Evolutionary conservation across 75 land plant species (phyloP), one percentile per base, ranked within the genome.

Genomic region (Selaginella moellendorffii): DNA sequence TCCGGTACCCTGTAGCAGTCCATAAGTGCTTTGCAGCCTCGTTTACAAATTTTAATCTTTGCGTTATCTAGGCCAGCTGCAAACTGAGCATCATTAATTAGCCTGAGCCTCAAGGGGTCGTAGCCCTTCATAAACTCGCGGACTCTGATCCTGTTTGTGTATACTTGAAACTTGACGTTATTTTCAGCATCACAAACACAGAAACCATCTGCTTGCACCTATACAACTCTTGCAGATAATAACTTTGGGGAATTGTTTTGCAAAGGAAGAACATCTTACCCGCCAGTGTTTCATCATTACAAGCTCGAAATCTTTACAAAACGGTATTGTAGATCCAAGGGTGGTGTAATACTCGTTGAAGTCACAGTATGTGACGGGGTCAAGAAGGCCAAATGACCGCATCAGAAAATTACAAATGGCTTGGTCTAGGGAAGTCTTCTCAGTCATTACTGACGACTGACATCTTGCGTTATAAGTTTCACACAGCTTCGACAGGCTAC

Each of bases 1-100:
- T 74, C 64, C 14, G 74, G 74, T 42, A 74, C 72, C 1, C 76
- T 52, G 20, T 64, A 74, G 8, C 63, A 46, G 52, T 74, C 76
- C 19, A 27, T 14, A 12, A 74, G 14, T 18, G 68, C 76, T 20
- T 51, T 31, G 9, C 69, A 54, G 12, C 64, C 67, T 20, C 46
- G 42, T 22, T 28, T 30, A 28, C 8, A 28, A 18, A 74, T 22
- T 24, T 52, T 30, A 17, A 74, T 28, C 53, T 71, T 69, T 19
- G 76, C 60, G 22, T 64, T 69, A 36, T 74, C 76, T 21, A 74
- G 58, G 26, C 69, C 62, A 27, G 67, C 63, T 0, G 76, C 76
- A 28, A 74, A 69, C 59, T 74, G 76, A n/a, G 54, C 53, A 14
- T 54, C 54, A 12, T 26, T 64, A 17, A 74, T 69, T 17, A 69